Evolutionary conservation across 768 basidiomycete genomes (phyloP).

Genomic region (Candolleomyces aberdarensis): DNA sequence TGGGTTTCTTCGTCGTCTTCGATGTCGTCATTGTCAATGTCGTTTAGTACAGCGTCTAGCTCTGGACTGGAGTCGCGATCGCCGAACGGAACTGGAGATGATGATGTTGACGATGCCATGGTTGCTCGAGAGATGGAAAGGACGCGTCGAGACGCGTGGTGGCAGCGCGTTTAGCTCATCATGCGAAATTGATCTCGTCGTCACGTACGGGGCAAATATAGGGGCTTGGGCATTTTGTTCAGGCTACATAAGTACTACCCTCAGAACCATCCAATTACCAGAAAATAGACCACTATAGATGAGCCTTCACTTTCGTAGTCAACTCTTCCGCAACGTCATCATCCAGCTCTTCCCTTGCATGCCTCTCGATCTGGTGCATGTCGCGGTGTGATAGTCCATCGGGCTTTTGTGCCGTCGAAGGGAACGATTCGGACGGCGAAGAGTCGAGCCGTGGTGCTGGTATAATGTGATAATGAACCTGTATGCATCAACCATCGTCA

Average conservation of each 20-base stretch:
- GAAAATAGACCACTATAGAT: constrained; percentile 23
- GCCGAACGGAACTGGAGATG: background rate
- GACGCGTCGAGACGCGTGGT: background rate
- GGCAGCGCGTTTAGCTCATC: background rate
- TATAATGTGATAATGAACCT: constrained; percentile 79
- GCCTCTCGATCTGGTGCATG: constrained; percentile 62
- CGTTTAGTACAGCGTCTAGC: too few species aligned
- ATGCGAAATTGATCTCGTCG: background rate
- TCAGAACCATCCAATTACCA: too few species aligned
- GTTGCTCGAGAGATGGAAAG: background rate
- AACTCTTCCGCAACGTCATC: constrained; percentile 51
- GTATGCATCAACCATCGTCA: background rate
- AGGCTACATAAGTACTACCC: background rate
- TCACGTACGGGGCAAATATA: background rate
- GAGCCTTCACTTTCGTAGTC: constrained; percentile 42
- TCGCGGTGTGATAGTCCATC: constrained; percentile 39
- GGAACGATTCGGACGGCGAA: constrained; percentile 4
- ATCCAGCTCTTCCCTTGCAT: constrained; percentile 56
- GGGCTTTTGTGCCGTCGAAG: background rate
- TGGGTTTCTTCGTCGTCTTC: background rate
- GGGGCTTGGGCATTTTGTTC: background rate
- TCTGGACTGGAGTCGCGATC: too few species aligned
- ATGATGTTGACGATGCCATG: background rate
- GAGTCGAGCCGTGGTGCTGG: constrained; percentile 53
- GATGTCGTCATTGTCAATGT: background rate